Percentiles rank a stretch among this genome's conserved stretches.
Conservation (phyloP, 139 green algal species). For the Raphidocelis subcapitata region DNA sequence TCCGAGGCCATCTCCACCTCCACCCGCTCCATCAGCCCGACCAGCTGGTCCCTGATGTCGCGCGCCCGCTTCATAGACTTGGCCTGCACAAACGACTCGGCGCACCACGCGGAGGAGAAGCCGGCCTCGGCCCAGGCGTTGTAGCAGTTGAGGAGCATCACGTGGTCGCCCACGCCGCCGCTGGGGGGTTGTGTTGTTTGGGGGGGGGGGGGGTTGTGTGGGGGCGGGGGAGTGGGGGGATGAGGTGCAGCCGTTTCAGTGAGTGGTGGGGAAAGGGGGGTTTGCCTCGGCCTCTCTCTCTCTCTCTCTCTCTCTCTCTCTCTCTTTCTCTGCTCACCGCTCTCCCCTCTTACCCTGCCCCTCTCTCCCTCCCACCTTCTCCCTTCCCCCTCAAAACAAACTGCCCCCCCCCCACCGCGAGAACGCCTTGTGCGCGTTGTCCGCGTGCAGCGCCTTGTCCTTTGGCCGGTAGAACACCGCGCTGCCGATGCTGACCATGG, state of each 20-base stretch:
- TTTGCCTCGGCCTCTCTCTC: too few species aligned
- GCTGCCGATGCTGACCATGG: slow-evolving; percentile 92
- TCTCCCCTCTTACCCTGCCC: too few species aligned
- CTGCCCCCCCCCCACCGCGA: slow-evolving; percentile 43
- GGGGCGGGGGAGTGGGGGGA: too few species aligned
- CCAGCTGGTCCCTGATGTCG: slow-evolving; percentile 96
- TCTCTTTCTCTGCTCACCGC: too few species aligned
- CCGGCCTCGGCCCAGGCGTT: slow-evolving; percentile 87
- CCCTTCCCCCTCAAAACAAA: too few species aligned
- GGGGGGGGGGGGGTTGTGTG: too few species aligned
- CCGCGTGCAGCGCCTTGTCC: slow-evolving; percentile 91
- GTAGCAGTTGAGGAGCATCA: slow-evolving; percentile 89
- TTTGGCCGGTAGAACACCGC: slow-evolving; percentile 97
- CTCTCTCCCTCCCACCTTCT: too few species aligned
- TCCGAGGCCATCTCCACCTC: slow-evolving; percentile 90
- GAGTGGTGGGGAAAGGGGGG: too few species aligned
- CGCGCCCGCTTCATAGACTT: slow-evolving; percentile 93
- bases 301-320: too few species aligned
- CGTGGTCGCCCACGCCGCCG: slow-evolving; percentile 87
- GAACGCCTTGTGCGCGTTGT: slow-evolving; percentile 90
- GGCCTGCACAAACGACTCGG: slow-evolving; percentile 96
- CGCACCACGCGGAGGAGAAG: slow-evolving; percentile 93
- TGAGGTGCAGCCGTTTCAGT: not conserved
- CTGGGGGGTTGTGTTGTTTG: too few species aligned
- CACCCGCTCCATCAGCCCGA: slow-evolving; percentile 93